Conservation (phyloP, 805 yeast genomes). For the Diddensiella transvaalensis region DNA sequence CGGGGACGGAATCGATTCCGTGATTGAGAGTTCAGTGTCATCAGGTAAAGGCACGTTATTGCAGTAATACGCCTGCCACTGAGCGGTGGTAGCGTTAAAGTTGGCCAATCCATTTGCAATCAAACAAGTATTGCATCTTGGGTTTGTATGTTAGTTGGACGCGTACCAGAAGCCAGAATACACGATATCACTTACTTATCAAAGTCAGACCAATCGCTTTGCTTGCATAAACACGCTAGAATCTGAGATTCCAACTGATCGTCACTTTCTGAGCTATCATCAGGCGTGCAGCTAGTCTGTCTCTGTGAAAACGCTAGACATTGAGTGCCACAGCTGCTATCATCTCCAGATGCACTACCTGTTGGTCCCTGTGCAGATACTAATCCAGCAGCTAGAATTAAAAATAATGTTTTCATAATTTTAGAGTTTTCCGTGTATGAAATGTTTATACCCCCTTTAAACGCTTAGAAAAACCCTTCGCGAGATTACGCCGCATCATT, state of each 20-base stretch:
- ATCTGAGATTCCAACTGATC: background rate
- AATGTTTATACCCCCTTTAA: too few relatives aligned
- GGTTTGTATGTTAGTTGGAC: background rate
- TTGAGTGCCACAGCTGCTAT: background rate
- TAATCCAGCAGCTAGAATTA: too few relatives aligned
- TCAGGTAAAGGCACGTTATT: background rate
- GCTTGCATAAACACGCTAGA: background rate
- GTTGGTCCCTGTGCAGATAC: too few relatives aligned
- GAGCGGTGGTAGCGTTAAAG: background rate
- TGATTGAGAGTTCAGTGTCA: too few relatives aligned
- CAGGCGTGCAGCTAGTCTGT: background rate
- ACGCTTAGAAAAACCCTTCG: too few relatives aligned
- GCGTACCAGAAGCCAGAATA: background rate
- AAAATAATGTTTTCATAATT: too few relatives aligned
- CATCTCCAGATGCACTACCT: too few relatives aligned
- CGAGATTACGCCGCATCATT: too few relatives aligned
- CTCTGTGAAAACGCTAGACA: background rate
- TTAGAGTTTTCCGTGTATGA: too few relatives aligned
- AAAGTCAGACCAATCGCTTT: background rate
- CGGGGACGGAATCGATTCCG: too few relatives aligned
- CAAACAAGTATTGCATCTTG: background rate
- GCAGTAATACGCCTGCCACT: conserved; percentile 2
- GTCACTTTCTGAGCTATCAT: background rate
- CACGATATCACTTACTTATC: background rate
- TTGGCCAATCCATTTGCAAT: background rate